A percentile compares a stretch with the other conserved stretches of the same genome.
phyloP scores from a whole-genome alignment of 305 asterid species.

The Fraxinus latifolia region DNA sequence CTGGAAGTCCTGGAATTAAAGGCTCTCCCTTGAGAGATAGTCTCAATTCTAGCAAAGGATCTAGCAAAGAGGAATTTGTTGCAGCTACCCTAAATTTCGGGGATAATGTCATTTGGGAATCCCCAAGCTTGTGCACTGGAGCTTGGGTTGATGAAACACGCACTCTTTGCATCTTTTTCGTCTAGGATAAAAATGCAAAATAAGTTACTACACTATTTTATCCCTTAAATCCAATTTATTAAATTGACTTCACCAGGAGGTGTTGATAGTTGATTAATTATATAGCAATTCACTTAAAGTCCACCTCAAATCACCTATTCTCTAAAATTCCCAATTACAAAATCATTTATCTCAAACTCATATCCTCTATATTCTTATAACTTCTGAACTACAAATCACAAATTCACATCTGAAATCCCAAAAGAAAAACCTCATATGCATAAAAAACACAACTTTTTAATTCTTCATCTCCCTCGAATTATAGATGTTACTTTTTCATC shows the following conservation, averaged over 20 bases:
- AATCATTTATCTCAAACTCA: conserved; percentile 9
- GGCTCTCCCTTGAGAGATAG: conserved; percentile 52
- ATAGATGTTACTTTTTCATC: conserved; percentile 17
- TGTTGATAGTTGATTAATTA: not conserved
- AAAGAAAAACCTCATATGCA: conserved; percentile 17
- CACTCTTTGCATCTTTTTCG: conserved; percentile 67
- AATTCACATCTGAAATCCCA: not conserved
- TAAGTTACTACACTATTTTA: conserved; percentile 1
- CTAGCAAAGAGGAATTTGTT: conserved; percentile 42
- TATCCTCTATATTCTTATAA: not conserved
- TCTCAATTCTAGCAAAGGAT: conserved; percentile 51
- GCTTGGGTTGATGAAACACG: conserved; percentile 76
- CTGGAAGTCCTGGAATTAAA: conserved; percentile 84
- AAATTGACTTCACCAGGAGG: not conserved
- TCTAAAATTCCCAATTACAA: not conserved
- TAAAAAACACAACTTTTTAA: conserved; percentile 5
- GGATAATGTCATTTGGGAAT: conserved; percentile 75
- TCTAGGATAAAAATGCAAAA: conserved; percentile 9
- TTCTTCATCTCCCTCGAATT: conserved; percentile 4
- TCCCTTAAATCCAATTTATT: conserved; percentile 11
- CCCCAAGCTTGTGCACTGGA: conserved; percentile 81
- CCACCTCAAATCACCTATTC: not conserved
- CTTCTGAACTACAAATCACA: conserved; percentile 5
- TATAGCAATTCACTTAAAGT: not conserved
- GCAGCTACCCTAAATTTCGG: conserved; percentile 75